phyloP scores from a whole-genome alignment of 2,329 filamentous ascomycete genomes.

The Neonectria magnoliae region DNA sequence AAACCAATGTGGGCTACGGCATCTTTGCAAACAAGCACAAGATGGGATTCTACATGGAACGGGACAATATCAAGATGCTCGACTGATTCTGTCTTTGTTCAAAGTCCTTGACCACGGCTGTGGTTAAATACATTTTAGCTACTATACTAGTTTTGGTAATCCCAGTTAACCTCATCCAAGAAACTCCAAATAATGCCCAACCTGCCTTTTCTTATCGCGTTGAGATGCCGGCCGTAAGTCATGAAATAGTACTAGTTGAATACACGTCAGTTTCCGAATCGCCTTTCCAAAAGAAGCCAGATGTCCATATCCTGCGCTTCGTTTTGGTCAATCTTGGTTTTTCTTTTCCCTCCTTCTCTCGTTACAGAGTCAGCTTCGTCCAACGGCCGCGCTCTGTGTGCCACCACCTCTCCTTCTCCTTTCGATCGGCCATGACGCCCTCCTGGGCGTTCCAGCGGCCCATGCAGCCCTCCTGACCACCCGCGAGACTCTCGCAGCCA shows the following conservation, averaged over 20 bases:
- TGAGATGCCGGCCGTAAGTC: constrained; percentile 30
- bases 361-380: constrained; percentile 43
- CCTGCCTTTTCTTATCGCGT: neutral
- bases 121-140: neutral
- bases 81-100: neutral
- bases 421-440: constrained; percentile 53
- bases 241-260: constrained; percentile 19
- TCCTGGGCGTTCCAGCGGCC: constrained; percentile 59
- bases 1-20: neutral
- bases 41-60: neutral
- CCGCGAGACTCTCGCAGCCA: constrained; percentile 55
- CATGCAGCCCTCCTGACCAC: constrained; percentile 53
- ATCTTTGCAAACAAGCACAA: neutral
- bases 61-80: neutral
- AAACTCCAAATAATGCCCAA: constrained; percentile 3
- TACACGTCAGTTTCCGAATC: neutral
- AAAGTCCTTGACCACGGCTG: neutral
- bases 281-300: neutral
- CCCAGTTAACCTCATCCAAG: neutral
- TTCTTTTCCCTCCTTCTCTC: neutral
- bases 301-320: neutral
- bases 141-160: neutral
- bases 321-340: neutral
- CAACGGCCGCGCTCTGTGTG: constrained; percentile 61
- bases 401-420: constrained; percentile 61